Conservation (phyloP, 2,329 filamentous ascomycete species). For the Diaporthe citriasiana region DNA sequence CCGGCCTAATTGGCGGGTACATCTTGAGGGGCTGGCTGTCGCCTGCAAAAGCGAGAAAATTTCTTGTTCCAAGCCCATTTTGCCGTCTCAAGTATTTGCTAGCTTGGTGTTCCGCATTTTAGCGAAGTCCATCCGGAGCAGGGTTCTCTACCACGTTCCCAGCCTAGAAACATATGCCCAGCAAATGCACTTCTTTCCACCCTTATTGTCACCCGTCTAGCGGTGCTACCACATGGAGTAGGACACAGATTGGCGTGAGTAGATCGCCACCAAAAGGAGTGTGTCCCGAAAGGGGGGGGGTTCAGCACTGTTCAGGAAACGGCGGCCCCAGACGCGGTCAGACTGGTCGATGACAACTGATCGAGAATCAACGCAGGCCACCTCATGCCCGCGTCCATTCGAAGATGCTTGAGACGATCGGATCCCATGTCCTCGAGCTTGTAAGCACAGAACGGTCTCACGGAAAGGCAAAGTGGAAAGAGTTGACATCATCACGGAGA, state of each 20-base stretch:
- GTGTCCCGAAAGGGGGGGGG: slow-evolving; percentile 65
- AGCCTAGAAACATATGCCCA: slow-evolving; percentile 51
- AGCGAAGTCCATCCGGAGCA: slow-evolving; percentile 51
- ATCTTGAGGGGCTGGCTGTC: slow-evolving; percentile 76
- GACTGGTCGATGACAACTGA: slow-evolving; percentile 59
- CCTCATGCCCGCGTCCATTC: not conserved
- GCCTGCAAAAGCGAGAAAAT: slow-evolving; percentile 75
- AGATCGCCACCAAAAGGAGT: slow-evolving; percentile 52
- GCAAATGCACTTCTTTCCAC: slow-evolving; percentile 56
- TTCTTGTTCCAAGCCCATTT: slow-evolving; percentile 79
- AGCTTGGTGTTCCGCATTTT: slow-evolving; percentile 51
- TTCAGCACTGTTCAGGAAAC: slow-evolving; percentile 55
- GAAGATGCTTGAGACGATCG: slow-evolving; percentile 53
- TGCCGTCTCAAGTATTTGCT: slow-evolving; percentile 61
- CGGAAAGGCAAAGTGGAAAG: slow-evolving; percentile 57
- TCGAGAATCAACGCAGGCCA: slow-evolving; percentile 46
- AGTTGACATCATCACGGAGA: slow-evolving; percentile 58
- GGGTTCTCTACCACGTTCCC: slow-evolving; percentile 56
- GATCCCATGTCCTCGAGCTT: slow-evolving; percentile 53
- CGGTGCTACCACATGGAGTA: slow-evolving; percentile 44
- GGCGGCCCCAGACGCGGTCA: not conserved
- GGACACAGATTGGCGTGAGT: slow-evolving; percentile 58
- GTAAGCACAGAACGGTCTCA: slow-evolving; percentile 58
- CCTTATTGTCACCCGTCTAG: slow-evolving; percentile 53
- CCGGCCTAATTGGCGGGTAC: slow-evolving; percentile 66